Evolutionary conservation across 257 asterid species (phyloP).

Genomic region (Knoxia roxburghii): DNA sequence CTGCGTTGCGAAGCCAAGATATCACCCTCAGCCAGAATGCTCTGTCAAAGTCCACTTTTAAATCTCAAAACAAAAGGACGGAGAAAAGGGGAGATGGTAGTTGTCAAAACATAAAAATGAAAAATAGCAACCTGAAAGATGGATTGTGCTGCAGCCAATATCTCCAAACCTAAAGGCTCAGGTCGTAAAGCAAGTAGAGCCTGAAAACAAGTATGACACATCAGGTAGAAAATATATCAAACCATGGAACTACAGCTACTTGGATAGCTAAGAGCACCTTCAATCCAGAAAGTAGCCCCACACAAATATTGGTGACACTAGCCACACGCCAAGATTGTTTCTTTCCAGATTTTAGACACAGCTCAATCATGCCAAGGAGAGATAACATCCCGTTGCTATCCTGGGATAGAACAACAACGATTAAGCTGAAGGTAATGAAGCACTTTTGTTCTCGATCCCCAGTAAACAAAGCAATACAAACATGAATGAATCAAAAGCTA

Average conservation of each 20-base stretch:
- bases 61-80: constrained; percentile 15
- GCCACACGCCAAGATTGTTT: constrained; percentile 81
- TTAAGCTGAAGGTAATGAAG: constrained; percentile 26
- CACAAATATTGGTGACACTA: constrained; percentile 86
- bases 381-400: constrained; percentile 90
- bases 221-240: constrained; percentile 21
- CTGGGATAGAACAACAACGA: constrained; percentile 49
- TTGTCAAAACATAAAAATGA: constrained; percentile 9
- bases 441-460: constrained; percentile 17
- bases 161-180: constrained; percentile 76
- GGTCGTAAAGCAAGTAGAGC: constrained; percentile 76
- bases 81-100: constrained; percentile 11
- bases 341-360: constrained; percentile 83
- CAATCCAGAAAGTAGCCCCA: constrained; percentile 91
- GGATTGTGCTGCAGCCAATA: constrained; percentile 74
- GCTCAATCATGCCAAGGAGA: constrained; percentile 71
- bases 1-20: constrained; percentile 93
- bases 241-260: constrained; percentile 9
- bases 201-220: constrained; percentile 43
- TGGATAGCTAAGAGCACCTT: constrained; percentile 53
- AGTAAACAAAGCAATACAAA: constrained; percentile 17
- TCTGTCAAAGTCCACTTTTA: constrained; percentile 48
- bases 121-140: constrained; percentile 73
- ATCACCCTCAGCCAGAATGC: constrained; percentile 90
- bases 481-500: constrained; percentile 30